Evolutionary conservation across 225 moss, liverwort and hornwort species (phyloP).

Genomic region (Marchantia paleacea): DNA sequence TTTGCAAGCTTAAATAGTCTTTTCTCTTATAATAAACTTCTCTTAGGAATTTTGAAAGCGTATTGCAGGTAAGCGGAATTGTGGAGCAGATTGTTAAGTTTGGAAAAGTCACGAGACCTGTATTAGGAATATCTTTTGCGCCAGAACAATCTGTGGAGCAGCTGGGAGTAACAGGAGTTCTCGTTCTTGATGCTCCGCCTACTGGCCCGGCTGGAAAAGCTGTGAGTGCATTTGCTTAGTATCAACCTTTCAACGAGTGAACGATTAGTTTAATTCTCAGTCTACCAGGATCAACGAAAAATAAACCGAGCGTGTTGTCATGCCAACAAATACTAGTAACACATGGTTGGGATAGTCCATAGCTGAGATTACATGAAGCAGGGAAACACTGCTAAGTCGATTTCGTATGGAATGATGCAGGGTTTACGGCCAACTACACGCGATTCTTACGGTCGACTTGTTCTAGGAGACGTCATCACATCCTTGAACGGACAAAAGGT

Average conservation of each 20-base stretch:
- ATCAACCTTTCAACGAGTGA: background rate
- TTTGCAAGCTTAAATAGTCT: background rate
- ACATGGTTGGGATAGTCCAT: no score
- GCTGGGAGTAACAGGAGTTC: conserved; percentile 89
- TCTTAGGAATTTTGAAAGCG: background rate
- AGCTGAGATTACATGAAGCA: no score
- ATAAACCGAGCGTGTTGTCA: no score
- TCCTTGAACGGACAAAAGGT: conserved; percentile 90
- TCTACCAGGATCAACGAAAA: no score
- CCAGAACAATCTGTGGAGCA: conserved; percentile 97
- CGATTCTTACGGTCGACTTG: conserved; percentile 82
- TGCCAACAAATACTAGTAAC: no score
- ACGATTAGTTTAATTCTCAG: background rate
- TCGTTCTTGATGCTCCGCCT: conserved; percentile 93
- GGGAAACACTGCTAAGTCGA: no score
- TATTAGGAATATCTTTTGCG: conserved; percentile 96
- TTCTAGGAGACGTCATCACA: conserved; percentile 90
- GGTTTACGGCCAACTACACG: conserved; percentile 71
- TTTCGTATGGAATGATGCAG: conserved; percentile 23
- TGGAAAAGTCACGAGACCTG: conserved; percentile 93
- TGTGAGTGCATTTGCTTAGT: conserved; percentile 46
- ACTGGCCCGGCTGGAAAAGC: conserved; percentile 93
- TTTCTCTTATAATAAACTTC: background rate
- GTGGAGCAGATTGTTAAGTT: conserved; percentile 94
- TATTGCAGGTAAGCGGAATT: conserved; percentile 78